Base-by-base conservation (phyloP, 2,329 filamentous ascomycete genomes). In the Byssoonygena ceratinophila region DNA sequence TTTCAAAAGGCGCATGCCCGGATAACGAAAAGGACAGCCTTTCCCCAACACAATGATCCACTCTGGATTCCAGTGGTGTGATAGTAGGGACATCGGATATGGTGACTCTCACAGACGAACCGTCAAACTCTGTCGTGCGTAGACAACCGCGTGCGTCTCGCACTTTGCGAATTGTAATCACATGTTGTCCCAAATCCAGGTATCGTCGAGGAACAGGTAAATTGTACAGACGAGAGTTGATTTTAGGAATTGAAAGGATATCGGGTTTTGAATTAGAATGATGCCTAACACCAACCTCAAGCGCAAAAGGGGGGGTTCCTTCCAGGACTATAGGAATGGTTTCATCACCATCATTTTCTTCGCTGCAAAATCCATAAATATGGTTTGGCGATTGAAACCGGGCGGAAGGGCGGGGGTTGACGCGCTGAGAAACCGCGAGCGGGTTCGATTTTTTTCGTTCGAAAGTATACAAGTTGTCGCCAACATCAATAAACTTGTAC, bases 21-120 rank as follows among this genome's bases (percentile, higher is more conserved):
- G 88, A 87, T 4, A 98, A 80, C 0, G 87, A 89, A 71, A 95
- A 98, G 2, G 87, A 85, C 58, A 98, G 84, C 51, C 90, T 84
- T 68, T 98, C 92, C 58, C 94, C 92, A 9, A 98, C 90, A 68
- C 92, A 98, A 71, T 91, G 96, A 71, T 98, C 87, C 14, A 77
- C 77, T 55, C 86, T 83, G 22, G 85, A 82, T 64, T 97, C 90
- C 32, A 95, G 77, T 2, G 91, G 82, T 54, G 90, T 87, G 61
- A 97, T 94, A 5, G 86, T 86, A 1, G 92, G 92, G 0, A 92
- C 87, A 61, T 97, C 89, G 61, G 90, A 94, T 6, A 98, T 86
- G 55, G 91, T 85, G 46, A 98, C 86, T 63, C 94, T 85, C 14
- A 98, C 87, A 7, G 86, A 82, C 0, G 87, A 85, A 0, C 81